phyloP scores from a whole-genome alignment of 2,329 filamentous ascomycete genomes.

The Immersiporthe knoxdaviesiana region DNA sequence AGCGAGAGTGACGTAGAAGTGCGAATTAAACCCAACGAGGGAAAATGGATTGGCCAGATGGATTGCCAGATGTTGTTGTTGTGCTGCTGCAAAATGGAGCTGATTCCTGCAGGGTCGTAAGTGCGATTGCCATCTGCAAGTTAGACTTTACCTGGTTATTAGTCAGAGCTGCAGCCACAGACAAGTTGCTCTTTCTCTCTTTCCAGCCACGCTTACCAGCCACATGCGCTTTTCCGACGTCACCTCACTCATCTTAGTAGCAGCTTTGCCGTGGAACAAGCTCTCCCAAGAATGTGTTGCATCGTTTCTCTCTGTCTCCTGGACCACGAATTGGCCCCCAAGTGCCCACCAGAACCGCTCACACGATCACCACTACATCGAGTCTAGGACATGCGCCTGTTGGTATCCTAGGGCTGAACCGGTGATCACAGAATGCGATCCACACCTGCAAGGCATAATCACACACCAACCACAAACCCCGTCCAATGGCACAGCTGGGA shows the following conservation, averaged over 20 bases:
- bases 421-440: slow-evolving; percentile 19
- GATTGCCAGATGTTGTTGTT: no score
- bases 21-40: not conserved
- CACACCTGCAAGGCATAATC: slow-evolving; percentile 17
- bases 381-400: slow-evolving; percentile 19
- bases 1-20: not conserved
- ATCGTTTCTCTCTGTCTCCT: slow-evolving; percentile 4
- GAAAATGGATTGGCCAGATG: no score
- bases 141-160: no score
- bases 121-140: not conserved
- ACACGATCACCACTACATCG: slow-evolving; percentile 5
- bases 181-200: not conserved
- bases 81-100: not conserved
- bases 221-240: slow-evolving; percentile 4
- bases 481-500: slow-evolving; percentile 20
- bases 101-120: not conserved
- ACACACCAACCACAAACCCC: slow-evolving; percentile 6
- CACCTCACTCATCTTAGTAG: not conserved
- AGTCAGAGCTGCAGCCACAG: not conserved
- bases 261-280: not conserved
- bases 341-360: slow-evolving; percentile 1
- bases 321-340: slow-evolving; percentile 18
- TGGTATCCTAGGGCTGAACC: slow-evolving; percentile 28
- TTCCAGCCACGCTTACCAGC: slow-evolving; percentile 4
- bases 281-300: not conserved